Base-by-base conservation (phyloP, 2,329 filamentous ascomycete species). In the Aspergillus fructus region DNA sequence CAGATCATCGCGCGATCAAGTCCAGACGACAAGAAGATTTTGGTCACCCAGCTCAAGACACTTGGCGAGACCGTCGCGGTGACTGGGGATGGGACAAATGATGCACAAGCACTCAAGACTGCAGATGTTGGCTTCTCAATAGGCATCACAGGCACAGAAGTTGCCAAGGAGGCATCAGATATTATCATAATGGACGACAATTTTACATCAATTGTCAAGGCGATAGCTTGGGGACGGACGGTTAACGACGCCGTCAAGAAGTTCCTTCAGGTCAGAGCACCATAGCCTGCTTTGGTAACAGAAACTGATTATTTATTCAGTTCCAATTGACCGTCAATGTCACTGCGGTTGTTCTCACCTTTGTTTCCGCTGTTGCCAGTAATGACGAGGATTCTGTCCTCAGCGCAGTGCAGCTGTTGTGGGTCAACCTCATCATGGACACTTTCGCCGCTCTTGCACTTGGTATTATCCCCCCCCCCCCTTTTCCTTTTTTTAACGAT, bases 171-270 rank as follows among this genome's bases (percentile, higher is more conserved):
- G 74, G 90, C 90, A 1, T 93, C 90, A 7, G 88, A 89, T 40
- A 93, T 93, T 60, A 91, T 93, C 65, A 79, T 93, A 12, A 92
- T 93, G 89, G 90, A 93, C 69, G 90, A 93, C 74, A 93, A 93
- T 76, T 93, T 93, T 74, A 83, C 86, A 24, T 92, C 89, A 15
- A 93, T 93, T 60, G 88, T 93, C 63, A 91, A 91, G 74, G 90
- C 90, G 12, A 80, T 93, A 64, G 88, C 89, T 64, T 93, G 90
- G 90, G 90, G 90, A 50, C 83, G 88, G 24, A 86, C 88, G 33
- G 88, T 91, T 65, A 90, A 90, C 67, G 88, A 91, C 68, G 86
- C 88, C 1, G 88, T 90, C 66, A 90, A 90, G 78, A 87, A 87
- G 60, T 91, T 91, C 73, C 78, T 91, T 50, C 78, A 78, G 68